Evolutionary conservation across 768 basidiomycete genomes (phyloP).

Genomic region (Suillus alpinus): DNA sequence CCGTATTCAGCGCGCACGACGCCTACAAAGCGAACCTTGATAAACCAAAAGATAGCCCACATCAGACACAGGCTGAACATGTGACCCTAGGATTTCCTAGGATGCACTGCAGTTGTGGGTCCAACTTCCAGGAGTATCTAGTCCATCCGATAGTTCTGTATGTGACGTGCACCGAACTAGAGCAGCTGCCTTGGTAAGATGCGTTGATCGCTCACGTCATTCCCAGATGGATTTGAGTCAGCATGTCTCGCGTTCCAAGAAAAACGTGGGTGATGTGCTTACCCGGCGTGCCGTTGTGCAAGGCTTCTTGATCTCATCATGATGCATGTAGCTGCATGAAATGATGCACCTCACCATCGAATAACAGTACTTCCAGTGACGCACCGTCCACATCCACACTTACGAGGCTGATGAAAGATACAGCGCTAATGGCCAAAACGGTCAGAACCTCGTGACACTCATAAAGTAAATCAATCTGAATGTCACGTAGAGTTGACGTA

Average conservation of each 20-base stretch:
- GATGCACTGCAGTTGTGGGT: conserved; percentile 1
- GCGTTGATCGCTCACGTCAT: not conserved
- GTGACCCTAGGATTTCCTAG: not conserved
- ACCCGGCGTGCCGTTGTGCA: not conserved
- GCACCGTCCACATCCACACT: not conserved
- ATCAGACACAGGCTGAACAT: not conserved
- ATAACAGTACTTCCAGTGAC: not conserved
- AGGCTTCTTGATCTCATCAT: not conserved
- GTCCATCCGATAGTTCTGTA: not conserved
- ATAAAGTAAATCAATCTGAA: not conserved
- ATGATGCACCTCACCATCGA: not conserved
- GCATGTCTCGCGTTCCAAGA: not conserved
- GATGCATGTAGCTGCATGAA: not conserved
- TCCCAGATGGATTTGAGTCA: not conserved
- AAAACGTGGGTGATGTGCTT: no score
- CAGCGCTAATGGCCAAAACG: not conserved
- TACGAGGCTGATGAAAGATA: not conserved
- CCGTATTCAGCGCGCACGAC: not conserved
- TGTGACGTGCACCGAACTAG: not conserved
- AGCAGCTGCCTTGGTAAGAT: not conserved
- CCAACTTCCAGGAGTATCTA: not conserved
- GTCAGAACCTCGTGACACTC: no score
- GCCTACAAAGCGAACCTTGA: not conserved
- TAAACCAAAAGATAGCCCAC: not conserved
- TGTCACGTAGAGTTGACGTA: not conserved